A percentile compares a stretch with the other conserved stretches of the same genome.
phyloP scores from a whole-genome alignment of 257 asterid genomes.

The Solanum gracilifrons region DNA sequence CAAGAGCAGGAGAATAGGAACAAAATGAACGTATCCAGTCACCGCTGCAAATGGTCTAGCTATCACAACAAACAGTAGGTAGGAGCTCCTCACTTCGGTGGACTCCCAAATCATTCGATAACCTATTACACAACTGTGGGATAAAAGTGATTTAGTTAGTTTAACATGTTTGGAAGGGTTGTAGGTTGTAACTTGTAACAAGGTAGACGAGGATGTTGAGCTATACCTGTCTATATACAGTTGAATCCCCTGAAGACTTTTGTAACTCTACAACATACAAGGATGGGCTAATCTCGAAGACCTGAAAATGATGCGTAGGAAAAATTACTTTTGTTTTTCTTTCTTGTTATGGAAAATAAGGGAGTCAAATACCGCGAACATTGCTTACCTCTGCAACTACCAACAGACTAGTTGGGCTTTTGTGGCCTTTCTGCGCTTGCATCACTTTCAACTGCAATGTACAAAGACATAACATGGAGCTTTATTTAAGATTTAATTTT shows the following conservation, averaged over 20 bases:
- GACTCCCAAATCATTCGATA: constrained; percentile 72
- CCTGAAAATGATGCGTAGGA: constrained; percentile 30
- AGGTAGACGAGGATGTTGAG: background rate
- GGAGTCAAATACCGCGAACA: background rate
- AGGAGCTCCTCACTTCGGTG: constrained; percentile 34
- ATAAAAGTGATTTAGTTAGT: background rate
- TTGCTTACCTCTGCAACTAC: constrained; percentile 70
- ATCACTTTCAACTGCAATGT: constrained; percentile 53
- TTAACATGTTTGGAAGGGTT: background rate
- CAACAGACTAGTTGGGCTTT: constrained; percentile 42
- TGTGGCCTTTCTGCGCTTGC: constrained; percentile 45
- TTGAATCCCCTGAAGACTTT: constrained; percentile 62
- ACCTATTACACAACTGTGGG: constrained; percentile 70
- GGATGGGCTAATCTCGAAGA: constrained; percentile 79
- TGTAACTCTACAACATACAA: constrained; percentile 72
- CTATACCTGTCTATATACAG: constrained; percentile 65
- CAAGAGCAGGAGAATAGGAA: background rate
- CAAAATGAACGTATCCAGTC: background rate
- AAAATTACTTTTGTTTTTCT: background rate
- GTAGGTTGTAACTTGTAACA: background rate
- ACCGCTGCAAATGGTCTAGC: background rate
- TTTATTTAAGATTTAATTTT: background rate
- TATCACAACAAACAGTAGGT: constrained; percentile 2
- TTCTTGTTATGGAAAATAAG: background rate
- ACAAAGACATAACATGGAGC: background rate